Percentiles rank a stretch among this genome's conserved stretches.
phyloP scores from a whole-genome alignment of 2,329 filamentous ascomycete genomes.

The Alternaria dauci region DNA sequence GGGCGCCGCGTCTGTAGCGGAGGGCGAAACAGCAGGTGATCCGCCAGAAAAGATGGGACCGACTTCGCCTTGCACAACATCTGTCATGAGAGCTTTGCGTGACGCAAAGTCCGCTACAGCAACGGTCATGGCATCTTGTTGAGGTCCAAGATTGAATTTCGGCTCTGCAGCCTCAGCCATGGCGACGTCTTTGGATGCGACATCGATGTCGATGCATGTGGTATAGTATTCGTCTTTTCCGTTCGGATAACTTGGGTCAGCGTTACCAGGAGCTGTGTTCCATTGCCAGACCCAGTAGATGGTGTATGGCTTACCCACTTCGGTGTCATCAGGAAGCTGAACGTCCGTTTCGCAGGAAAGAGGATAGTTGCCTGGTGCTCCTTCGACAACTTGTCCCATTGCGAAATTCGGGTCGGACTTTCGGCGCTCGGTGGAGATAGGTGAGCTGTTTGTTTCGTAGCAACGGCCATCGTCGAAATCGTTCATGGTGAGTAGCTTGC shows the following conservation, averaged over 20 bases:
- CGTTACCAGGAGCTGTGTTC: constrained; percentile 52
- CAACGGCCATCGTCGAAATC: constrained; percentile 92
- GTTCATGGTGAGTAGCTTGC: constrained; percentile 76
- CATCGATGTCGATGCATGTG: constrained; percentile 64
- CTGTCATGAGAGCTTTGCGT: constrained; percentile 51
- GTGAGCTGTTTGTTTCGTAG: constrained; percentile 73
- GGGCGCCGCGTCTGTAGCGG: neutral
- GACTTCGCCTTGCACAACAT: constrained; percentile 37
- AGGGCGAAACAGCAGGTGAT: neutral
- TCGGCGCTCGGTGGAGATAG: constrained; percentile 68
- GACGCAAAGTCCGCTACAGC: constrained; percentile 53
- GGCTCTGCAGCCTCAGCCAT: constrained; percentile 25
- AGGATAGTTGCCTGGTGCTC: constrained; percentile 54
- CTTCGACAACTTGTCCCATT: constrained; percentile 57
- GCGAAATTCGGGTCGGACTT: constrained; percentile 63
- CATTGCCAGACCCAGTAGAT: constrained; percentile 99
- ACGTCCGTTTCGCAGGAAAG: constrained; percentile 85
- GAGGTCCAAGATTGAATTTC: constrained; percentile 38
- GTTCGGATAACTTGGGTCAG: constrained; percentile 52
- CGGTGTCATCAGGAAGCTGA: constrained; percentile 72
- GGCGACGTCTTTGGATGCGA: constrained; percentile 46
- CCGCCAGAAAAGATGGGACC: constrained; percentile 35
- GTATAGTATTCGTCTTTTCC: constrained; percentile 67
- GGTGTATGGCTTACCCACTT: constrained; percentile 73
- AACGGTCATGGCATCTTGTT: constrained; percentile 54